Base-by-base conservation (phyloP, 345 rosid species). In the Geranium brycei region DNA sequence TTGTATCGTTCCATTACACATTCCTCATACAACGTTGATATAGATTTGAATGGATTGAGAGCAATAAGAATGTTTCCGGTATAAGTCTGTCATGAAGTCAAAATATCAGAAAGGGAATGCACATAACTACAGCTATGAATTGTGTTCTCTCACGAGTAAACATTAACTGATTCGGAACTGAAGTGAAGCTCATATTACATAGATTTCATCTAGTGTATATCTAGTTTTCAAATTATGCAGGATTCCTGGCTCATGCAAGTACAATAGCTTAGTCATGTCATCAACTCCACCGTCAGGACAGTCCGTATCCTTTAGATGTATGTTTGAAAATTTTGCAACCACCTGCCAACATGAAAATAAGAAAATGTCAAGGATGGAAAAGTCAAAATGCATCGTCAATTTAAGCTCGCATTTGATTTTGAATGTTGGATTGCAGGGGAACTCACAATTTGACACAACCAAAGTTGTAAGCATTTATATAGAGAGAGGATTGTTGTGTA, bases 1-100 rank as follows among this genome's bases (percentile, higher is more conserved):
- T 78, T 91, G 69, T 89, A 89, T 68, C 62, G 72, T 17, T 83
- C 85, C 98, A 91, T 91, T 69, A 72, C 64, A 23, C 28, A 2
- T 51, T 64, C 55, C 68, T 85, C 95, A 65, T 87, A 83, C 11
- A 85, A 70, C 61, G 75, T 67, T 8, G 85, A 64, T 57, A 89
- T 86, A 61, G 77, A 74, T 92, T 86, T 88, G 72, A 92, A 92
- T 40, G 98, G 98, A 73, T 92, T 92, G 80, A 92, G 71, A 66
- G 98, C 93, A 51, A 89, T 85, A 64, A 92, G 93, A 78, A 92
- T 89, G 76, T 87, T 83, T 66, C 98, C 98, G 23, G 81, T 80
- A 74, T 84, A 89, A 67, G 96, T 82, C 96, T 92, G 85, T 77
- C 82, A 81, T 62, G 75, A 80, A 72, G 72, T 75, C 53, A 47